A percentile compares a stretch with the other conserved stretches of the same genome.
Conservation (phyloP, 1,139 yeast species). For the Hanseniaspora gamundiae region DNA sequence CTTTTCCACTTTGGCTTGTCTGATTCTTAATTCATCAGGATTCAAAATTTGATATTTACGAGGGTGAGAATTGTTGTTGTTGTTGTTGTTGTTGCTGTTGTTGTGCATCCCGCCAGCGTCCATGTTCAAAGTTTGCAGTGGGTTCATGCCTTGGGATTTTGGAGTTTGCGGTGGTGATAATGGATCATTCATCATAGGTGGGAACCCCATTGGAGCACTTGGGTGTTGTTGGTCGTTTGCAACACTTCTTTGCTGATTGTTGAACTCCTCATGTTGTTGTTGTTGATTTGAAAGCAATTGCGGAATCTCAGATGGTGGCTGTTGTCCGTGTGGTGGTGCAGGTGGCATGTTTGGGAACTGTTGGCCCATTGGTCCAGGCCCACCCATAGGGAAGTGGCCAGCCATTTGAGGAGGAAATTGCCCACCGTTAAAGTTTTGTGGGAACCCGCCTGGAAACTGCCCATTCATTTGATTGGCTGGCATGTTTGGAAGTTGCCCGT, state of each 20-base stretch:
- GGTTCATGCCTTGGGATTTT: constrained; percentile 1
- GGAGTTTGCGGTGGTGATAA: constrained; percentile 10
- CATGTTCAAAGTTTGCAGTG: constrained; percentile 7
- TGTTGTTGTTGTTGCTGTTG: constrained; percentile 10
- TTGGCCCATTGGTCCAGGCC: constrained; percentile 6
- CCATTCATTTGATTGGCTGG: constrained; percentile 3
- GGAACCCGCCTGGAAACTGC: constrained; percentile 2
- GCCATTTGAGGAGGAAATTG: constrained; percentile 10
- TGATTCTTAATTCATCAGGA: constrained; percentile 43
- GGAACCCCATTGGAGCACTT: background rate
- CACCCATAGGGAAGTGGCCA: constrained; percentile 6
- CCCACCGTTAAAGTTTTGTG: constrained; percentile 9
- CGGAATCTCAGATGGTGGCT: constrained; percentile 9
- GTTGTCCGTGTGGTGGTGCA: constrained; percentile 9
- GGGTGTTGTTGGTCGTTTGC: constrained; percentile 11
- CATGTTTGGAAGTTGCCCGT: constrained; percentile 1
- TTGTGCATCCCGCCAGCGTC: constrained; percentile 10
- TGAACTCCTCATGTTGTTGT: constrained; percentile 13
- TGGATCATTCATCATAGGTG: constrained; percentile 3
- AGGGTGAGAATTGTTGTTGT: constrained; percentile 9
- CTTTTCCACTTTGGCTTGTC: constrained; percentile 70
- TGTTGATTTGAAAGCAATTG: constrained; percentile 8
- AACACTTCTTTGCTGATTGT: constrained; percentile 10
- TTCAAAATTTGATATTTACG: constrained; percentile 24
- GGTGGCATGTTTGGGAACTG: constrained; percentile 14